phyloP scores from a whole-genome alignment of 768 basidiomycete species.

The Amanita polypyramis region DNA sequence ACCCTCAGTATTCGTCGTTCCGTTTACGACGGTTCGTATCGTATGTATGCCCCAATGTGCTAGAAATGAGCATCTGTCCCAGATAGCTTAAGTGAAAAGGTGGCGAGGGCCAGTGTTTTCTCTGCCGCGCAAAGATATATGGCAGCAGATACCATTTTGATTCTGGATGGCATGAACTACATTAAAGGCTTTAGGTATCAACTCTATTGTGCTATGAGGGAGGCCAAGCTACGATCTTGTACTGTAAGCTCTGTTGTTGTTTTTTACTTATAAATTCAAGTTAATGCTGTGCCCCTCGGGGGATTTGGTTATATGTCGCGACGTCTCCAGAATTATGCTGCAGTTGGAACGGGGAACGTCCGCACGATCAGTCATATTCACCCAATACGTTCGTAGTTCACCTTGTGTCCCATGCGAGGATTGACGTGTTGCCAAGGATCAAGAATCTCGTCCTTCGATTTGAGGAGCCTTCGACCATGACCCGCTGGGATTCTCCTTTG shows the following conservation, averaged over 20 bases:
- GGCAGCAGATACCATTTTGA: slow-evolving; percentile 62
- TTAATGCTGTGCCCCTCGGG: slow-evolving; percentile 5
- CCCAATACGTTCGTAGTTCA: slow-evolving; percentile 56
- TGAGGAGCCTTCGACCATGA: slow-evolving; percentile 97
- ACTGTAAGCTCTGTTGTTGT: slow-evolving; percentile 49
- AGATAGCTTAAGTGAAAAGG: slow-evolving; percentile 82
- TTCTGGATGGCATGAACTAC: slow-evolving; percentile 90
- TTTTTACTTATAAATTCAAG: background rate
- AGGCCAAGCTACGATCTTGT: slow-evolving; percentile 74
- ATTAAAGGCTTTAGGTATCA: slow-evolving; percentile 99
- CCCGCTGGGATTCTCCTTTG: slow-evolving; percentile 96
- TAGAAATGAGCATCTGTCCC: slow-evolving; percentile 7
- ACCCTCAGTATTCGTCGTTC: slow-evolving; percentile 48
- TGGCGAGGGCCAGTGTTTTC: slow-evolving; percentile 76
- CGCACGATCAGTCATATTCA: slow-evolving; percentile 32
- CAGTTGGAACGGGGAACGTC: slow-evolving; percentile 58
- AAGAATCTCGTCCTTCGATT: slow-evolving; percentile 82
- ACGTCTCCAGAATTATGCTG: slow-evolving; percentile 67
- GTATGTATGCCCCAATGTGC: background rate
- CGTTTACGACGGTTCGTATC: slow-evolving; percentile 61
- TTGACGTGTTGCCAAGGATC: slow-evolving; percentile 34
- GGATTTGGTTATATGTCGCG: slow-evolving; percentile 52
- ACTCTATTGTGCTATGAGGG: slow-evolving; percentile 91
- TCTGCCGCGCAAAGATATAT: slow-evolving; percentile 73
- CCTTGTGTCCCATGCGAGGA: slow-evolving; percentile 2